Evolutionary conservation across 2,329 filamentous ascomycete genomes (phyloP), one percentile per base, ranked within the genome.

Genomic region (Ophiostoma pallidulum): DNA sequence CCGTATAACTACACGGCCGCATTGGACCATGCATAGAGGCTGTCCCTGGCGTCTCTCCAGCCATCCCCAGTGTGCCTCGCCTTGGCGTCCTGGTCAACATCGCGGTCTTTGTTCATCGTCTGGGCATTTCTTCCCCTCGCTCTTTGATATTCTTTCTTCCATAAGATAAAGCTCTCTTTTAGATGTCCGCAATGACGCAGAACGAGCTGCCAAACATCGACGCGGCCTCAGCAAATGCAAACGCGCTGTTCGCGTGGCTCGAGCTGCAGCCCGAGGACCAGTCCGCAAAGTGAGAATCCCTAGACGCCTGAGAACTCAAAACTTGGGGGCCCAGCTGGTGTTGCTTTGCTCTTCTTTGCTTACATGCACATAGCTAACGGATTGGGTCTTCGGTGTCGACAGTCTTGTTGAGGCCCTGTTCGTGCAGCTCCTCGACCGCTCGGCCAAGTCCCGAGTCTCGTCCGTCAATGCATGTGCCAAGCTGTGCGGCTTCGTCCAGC

Each of bases 401-500:
- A 55, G 53, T 16, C 39, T 43, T 1, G 52, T 50, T 1, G 48
- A 57, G 31, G 49, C 47, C 8, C 41, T 76, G 5, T 77, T 78
- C 56, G 57, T 68, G 13, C 63, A 64, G 41, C 67, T 79, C 10
- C 64, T 79, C 4, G 56, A 61, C 14, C 66, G 66, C 49, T 74
- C 75, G 24, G 66, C 70, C 9, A 72, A 75, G 56, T 75, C 77
- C 12, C 73, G 72, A 45, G 71, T 73, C 45, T 66, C 69, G 22
- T 79, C 74, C 4, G 75, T 75, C 12, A 73, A 78, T 56, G 71
- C 75, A 13, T 81, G 74, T 49, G 68, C 75, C 52, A 77, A 74
- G 58, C 69, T 82, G 18, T 81, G 77, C 53, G 74, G 77, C 28
- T 80, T 82, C 53, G 70, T 82, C 50, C 77, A 81, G 57, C 72